Evolutionary conservation across 495 filamentous ascomycete genomes (phyloP).

Genomic region (Pyrenula massariospora): DNA sequence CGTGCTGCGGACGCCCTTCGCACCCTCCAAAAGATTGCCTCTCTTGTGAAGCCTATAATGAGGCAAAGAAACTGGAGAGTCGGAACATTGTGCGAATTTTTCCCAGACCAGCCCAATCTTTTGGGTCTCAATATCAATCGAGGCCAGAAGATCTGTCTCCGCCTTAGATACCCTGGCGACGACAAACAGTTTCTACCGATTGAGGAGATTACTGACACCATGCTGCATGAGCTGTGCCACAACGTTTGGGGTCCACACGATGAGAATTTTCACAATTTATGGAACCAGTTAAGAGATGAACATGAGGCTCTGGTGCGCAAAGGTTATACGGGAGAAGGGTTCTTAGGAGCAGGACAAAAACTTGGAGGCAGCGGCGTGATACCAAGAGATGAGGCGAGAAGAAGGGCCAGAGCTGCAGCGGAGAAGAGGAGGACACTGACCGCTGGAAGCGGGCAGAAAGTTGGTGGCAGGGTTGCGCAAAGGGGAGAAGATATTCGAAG

Average conservation of each 20-base stretch:
- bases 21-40: slow-evolving; percentile 73
- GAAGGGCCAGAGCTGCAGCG: slow-evolving; percentile 63
- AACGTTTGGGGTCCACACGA: slow-evolving; percentile 78
- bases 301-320: slow-evolving; percentile 61
- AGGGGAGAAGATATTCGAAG: slow-evolving; percentile 62
- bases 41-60: slow-evolving; percentile 93
- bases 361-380: slow-evolving; percentile 55
- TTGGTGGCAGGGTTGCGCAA: slow-evolving; percentile 55
- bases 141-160: slow-evolving; percentile 71
- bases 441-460: slow-evolving; percentile 56
- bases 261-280: slow-evolving; percentile 67
- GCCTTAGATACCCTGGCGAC: slow-evolving; percentile 70
- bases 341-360: slow-evolving; percentile 61
- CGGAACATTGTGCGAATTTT: slow-evolving; percentile 72
- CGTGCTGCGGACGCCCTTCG: slow-evolving; percentile 69
- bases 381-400: slow-evolving; percentile 62
- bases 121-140: slow-evolving; percentile 71
- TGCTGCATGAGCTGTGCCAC: slow-evolving; percentile 95
- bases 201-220: slow-evolving; percentile 75
- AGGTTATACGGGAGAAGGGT: slow-evolving; percentile 89
- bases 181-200: slow-evolving; percentile 66
- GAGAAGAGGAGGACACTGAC: slow-evolving; percentile 52
- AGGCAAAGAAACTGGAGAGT: slow-evolving; percentile 73
- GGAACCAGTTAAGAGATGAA: slow-evolving; percentile 82
- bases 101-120: slow-evolving; percentile 60